Conservation (phyloP, 2,329 filamentous ascomycete species). For the Biscogniauxia sp. region DNA sequence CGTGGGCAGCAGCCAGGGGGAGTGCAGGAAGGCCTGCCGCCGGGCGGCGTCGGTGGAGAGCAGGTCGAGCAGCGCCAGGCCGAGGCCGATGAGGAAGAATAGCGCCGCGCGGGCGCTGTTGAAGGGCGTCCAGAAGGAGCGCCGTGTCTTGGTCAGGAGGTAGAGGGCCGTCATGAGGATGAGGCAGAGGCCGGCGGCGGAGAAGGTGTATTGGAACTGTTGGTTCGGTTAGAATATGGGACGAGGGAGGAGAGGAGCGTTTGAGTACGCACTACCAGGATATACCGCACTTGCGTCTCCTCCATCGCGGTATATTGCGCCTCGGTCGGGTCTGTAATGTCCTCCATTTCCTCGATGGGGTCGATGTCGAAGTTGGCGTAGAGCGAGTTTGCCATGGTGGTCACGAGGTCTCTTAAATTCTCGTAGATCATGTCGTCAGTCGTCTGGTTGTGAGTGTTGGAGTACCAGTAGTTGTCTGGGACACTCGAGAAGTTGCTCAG, state of each 20-base stretch:
- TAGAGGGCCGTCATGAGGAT: slow-evolving; percentile 25
- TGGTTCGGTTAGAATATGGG: too few relatives aligned
- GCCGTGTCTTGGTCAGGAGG: slow-evolving; percentile 13
- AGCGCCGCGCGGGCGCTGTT: slow-evolving; percentile 18
- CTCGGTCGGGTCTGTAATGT: too few relatives aligned
- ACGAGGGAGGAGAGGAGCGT: too few relatives aligned
- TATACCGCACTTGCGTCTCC: slow-evolving; percentile 6
- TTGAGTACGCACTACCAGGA: neutral
- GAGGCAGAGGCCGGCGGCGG: slow-evolving; percentile 20
- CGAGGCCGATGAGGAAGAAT: slow-evolving; percentile 22
- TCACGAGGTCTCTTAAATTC: too few relatives aligned
- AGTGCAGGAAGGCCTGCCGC: slow-evolving; percentile 5
- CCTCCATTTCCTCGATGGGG: slow-evolving; percentile 5
- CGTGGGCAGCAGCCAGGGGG: slow-evolving; percentile 28
- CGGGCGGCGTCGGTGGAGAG: slow-evolving; percentile 11
- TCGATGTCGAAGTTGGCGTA: slow-evolving; percentile 23
- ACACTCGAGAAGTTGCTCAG: slow-evolving; percentile 1
- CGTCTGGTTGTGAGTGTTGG: too few relatives aligned
- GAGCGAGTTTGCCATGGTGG: slow-evolving; percentile 19
- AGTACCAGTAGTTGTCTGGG: slow-evolving; percentile 4
- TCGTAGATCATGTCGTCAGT: too few relatives aligned
- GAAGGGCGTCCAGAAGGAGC: slow-evolving; percentile 23
- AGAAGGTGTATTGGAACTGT: slow-evolving; percentile 22
- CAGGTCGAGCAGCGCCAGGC: slow-evolving; percentile 21
- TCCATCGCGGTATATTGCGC: neutral